Evolutionary conservation across 192 early-diverging fungal genomes (phyloP).

Genomic region (Coemansia sp.): DNA sequence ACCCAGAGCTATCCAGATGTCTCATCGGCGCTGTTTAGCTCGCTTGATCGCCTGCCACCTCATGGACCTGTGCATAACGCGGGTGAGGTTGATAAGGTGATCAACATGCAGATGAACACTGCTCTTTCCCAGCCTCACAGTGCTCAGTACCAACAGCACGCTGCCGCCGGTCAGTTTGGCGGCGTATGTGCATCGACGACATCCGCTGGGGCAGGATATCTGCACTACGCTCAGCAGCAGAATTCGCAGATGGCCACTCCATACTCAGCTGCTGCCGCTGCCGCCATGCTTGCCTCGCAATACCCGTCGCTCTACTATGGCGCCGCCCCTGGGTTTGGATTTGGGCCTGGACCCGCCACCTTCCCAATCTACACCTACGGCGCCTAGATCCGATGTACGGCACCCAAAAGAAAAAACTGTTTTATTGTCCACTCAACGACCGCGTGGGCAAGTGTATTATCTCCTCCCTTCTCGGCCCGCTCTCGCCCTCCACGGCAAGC

Average conservation of each 20-base stretch:
- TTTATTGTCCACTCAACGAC: constrained; percentile 10
- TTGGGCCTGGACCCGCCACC: constrained; percentile 20
- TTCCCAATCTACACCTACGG: constrained; percentile 41
- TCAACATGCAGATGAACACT: constrained; percentile 1
- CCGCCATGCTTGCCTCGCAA: constrained; percentile 42
- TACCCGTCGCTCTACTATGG: constrained; percentile 46
- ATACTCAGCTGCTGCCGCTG: constrained; percentile 29
- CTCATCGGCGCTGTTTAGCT: constrained; percentile 11
- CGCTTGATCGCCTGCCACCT: constrained; percentile 2
- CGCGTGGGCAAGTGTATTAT: constrained; percentile 13
- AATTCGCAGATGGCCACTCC: constrained; percentile 13
- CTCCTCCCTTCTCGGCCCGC: background rate
- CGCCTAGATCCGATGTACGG: constrained; percentile 15
- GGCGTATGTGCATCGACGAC: background rate
- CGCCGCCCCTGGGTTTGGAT: constrained; percentile 23
- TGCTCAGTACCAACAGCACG: constrained; percentile 15
- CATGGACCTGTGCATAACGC: constrained; percentile 6
- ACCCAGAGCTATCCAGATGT: constrained; percentile 13
- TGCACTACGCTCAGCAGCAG: constrained; percentile 23
- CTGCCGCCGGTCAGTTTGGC: background rate
- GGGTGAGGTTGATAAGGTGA: constrained; percentile 8
- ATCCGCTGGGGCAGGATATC: background rate
- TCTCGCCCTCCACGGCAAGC: background rate
- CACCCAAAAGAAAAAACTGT: background rate
- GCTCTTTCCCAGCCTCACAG: background rate